phyloP scores from a whole-genome alignment of 78 protist species.

The Dictyostelium firmibasis region DNA sequence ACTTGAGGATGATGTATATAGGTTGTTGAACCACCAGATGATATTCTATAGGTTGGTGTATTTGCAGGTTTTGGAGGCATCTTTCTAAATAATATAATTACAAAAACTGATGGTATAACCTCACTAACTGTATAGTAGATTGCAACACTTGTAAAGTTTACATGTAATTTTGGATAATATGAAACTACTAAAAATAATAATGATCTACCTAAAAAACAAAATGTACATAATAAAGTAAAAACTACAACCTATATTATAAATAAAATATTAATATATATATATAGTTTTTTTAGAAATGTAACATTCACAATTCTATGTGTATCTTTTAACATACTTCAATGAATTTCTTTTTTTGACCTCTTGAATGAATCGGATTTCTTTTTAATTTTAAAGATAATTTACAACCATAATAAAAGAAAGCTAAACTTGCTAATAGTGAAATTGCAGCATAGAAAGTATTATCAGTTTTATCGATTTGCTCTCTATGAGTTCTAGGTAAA shows the following conservation, averaged over 20 bases:
- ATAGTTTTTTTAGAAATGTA: no score
- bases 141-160: conserved; percentile 6
- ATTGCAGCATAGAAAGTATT: conserved; percentile 40
- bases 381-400: conserved; percentile 38
- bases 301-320: no score
- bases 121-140: conserved; percentile 52
- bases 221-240: conserved; percentile 33
- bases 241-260: conserved; percentile 21
- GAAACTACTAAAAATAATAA: conserved; percentile 12
- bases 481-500: not conserved
- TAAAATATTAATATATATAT: not conserved
- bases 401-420: conserved; percentile 47
- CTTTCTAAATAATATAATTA: conserved; percentile 50
- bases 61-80: conserved; percentile 39
- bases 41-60: conserved; percentile 12
- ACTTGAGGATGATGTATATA: not conserved
- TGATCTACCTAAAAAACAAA: conserved; percentile 35
- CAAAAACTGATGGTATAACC: conserved; percentile 32
- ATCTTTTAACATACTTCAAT: conserved; percentile 46
- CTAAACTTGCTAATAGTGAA: conserved; percentile 34
- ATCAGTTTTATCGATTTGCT: conserved; percentile 40
- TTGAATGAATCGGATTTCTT: conserved; percentile 57
- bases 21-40: conserved; percentile 1
- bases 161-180: not conserved
- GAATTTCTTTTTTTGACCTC: conserved; percentile 27